phyloP scores from a whole-genome alignment of 2,329 filamentous ascomycete species.

The Fusarium domesticum region DNA sequence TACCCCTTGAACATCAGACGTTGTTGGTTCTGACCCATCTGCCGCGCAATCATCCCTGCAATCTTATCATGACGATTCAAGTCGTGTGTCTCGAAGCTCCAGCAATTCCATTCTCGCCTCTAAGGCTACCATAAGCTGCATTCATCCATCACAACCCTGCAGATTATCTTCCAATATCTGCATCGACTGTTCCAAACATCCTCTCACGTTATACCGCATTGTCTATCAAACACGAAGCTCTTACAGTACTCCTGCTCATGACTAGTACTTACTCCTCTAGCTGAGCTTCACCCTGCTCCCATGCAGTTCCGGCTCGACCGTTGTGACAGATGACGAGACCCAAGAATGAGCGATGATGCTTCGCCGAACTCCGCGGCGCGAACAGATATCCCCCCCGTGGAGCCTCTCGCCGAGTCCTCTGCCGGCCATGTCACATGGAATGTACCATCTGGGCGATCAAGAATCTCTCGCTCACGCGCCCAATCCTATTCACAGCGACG shows the following conservation, averaged over 20 bases:
- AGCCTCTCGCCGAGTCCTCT: slow-evolving; percentile 10
- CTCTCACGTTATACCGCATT: too few relatives aligned
- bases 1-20: not conserved
- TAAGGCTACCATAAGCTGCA: slow-evolving; percentile 9
- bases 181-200: not conserved
- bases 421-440: slow-evolving; percentile 20
- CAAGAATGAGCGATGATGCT: slow-evolving; percentile 53
- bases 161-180: not conserved
- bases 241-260: slow-evolving; percentile 21
- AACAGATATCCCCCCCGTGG: slow-evolving; percentile 22
- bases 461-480: slow-evolving; percentile 15
- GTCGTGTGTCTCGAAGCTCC: slow-evolving; percentile 16
- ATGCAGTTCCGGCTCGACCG: slow-evolving; percentile 31
- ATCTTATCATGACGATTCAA: slow-evolving; percentile 25
- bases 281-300: slow-evolving; percentile 30
- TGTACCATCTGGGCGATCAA: slow-evolving; percentile 12
- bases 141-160: not conserved
- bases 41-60: slow-evolving; percentile 21
- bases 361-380: slow-evolving; percentile 41
- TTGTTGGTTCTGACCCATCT: slow-evolving; percentile 5
- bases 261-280: slow-evolving; percentile 21
- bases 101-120: slow-evolving; percentile 10
- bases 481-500: slow-evolving; percentile 33
- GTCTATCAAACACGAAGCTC: slow-evolving; percentile 1
- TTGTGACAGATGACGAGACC: slow-evolving; percentile 34